These are phyloP conservation scores for Suhomyces pyralidae DNA, from an alignment of 805 yeast species.

Conservation along the genomic window DNA sequence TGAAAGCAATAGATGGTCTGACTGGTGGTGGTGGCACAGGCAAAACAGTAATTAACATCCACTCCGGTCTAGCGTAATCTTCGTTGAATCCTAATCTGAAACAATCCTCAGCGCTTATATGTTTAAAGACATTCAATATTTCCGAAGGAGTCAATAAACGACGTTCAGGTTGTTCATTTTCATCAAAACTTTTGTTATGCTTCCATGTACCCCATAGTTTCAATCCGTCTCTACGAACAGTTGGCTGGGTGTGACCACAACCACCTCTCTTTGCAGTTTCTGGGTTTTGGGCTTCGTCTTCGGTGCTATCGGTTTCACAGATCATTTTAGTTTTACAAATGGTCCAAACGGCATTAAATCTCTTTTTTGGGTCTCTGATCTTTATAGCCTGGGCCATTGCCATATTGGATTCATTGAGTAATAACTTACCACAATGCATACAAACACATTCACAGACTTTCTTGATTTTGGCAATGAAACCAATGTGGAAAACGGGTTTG, in stretches of 20 bases:
- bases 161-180: constrained; percentile 86
- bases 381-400: constrained; percentile 84
- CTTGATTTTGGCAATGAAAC: constrained; percentile 91
- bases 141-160: constrained; percentile 86
- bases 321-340: constrained; percentile 88
- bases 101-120: constrained; percentile 83
- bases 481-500: constrained; percentile 97
- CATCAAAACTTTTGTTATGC: constrained; percentile 76
- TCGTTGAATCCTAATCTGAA: constrained; percentile 82
- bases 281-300: constrained; percentile 48
- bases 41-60: constrained; percentile 95
- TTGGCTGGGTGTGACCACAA: constrained; percentile 96
- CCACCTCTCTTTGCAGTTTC: constrained; percentile 79
- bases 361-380: constrained; percentile 89
- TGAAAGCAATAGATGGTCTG: constrained; percentile 96
- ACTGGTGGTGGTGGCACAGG: constrained; percentile 99
- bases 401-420: constrained; percentile 79
- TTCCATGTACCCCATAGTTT: constrained; percentile 99
- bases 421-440: constrained; percentile 96
- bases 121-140: constrained; percentile 86
- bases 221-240: constrained; percentile 92
- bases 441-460: constrained; percentile 95
- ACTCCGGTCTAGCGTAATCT: constrained; percentile 97
- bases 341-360: constrained; percentile 96
- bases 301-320: constrained; percentile 84